Conservation (phyloP, 306 rosid species). For the Vigna radiata region DNA sequence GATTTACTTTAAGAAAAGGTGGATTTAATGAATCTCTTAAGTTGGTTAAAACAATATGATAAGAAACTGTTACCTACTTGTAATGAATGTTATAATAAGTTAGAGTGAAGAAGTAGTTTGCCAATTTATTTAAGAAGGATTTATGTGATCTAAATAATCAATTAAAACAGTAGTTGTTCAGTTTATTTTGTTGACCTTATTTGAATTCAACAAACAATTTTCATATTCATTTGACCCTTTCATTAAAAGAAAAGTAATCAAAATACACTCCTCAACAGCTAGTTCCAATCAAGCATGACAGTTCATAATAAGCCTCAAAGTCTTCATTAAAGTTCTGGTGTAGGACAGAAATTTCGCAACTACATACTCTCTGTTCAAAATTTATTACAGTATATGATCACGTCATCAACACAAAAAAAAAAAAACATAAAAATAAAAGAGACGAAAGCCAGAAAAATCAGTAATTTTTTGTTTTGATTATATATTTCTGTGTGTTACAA, state of each 20-base stretch:
- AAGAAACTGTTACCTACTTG: constrained; percentile 11
- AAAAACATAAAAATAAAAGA: too few relatives aligned
- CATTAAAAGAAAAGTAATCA: neutral
- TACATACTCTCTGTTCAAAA: too few relatives aligned
- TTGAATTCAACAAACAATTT: neutral
- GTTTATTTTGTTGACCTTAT: constrained; percentile 15
- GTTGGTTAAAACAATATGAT: neutral
- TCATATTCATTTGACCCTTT: neutral
- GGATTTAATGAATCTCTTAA: neutral
- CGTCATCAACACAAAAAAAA: too few relatives aligned
- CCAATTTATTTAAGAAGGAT: constrained; percentile 14
- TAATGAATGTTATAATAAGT: constrained; percentile 10
- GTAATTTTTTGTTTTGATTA: too few relatives aligned
- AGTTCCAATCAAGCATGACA: neutral
- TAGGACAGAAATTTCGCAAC: neutral
- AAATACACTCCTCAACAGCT: constrained; percentile 21
- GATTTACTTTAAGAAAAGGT: neutral
- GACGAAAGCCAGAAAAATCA: too few relatives aligned
- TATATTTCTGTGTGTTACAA: too few relatives aligned
- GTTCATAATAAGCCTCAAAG: neutral
- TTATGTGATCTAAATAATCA: neutral
- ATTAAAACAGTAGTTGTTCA: constrained; percentile 10
- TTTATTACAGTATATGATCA: too few relatives aligned
- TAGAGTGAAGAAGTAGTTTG: constrained; percentile 3
- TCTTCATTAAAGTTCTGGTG: neutral